Percentiles rank a stretch among this genome's conserved stretches.
phyloP scores from a whole-genome alignment of 176 grass and related monocot species.

The Carex parvula region DNA sequence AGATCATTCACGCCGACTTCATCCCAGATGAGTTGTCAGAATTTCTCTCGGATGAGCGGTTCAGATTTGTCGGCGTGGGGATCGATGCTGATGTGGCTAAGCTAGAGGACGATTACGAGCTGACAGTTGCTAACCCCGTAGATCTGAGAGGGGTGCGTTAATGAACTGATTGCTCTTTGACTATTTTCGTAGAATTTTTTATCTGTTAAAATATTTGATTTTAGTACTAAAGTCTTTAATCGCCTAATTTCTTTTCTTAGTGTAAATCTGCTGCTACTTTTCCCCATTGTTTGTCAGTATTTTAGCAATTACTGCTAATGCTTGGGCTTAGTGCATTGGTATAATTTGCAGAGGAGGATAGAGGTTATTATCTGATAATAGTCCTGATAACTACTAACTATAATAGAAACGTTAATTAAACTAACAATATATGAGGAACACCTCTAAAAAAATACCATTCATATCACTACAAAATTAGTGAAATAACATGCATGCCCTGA shows the following conservation, averaged over 20 bases:
- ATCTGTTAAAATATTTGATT: not conserved
- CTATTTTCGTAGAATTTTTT: not conserved
- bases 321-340: not conserved
- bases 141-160: conserved; percentile 10
- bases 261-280: not conserved
- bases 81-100: conserved; percentile 26
- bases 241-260: not conserved
- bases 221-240: not conserved
- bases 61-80: conserved; percentile 48
- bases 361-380: not conserved
- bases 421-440: not conserved
- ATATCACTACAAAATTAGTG: not conserved
- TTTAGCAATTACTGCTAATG: not conserved
- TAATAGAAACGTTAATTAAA: not conserved
- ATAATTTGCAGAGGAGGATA: not conserved
- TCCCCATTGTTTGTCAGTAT: not conserved
- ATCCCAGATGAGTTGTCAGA: not conserved
- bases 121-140: conserved; percentile 10
- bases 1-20: conserved; percentile 27
- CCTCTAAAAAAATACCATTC: not conserved
- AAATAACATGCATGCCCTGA: not conserved
- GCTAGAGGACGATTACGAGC: conserved; percentile 27
- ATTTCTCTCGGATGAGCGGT: conserved; percentile 36
- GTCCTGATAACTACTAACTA: not conserved
- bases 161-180: not conserved